phyloP scores from a whole-genome alignment of 192 early-diverging fungal genomes.

The Helicostylum pulchrum region DNA sequence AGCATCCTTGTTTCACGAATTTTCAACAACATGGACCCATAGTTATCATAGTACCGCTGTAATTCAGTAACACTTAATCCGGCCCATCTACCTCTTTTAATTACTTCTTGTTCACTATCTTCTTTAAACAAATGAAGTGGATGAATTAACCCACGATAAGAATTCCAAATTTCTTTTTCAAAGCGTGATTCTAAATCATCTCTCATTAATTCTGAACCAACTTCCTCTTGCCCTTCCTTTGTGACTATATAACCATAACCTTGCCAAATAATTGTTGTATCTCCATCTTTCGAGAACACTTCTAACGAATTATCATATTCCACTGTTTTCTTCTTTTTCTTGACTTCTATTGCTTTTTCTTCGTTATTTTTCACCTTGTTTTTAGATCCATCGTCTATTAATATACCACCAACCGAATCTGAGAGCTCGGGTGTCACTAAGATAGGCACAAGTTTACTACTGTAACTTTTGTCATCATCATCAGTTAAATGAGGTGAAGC shows the following conservation, averaged over 20 bases:
- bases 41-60: slow-evolving; percentile 20
- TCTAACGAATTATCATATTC: slow-evolving; percentile 28
- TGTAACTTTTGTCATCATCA: neutral
- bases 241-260: slow-evolving; percentile 22
- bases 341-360: neutral
- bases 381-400: neutral
- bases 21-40: slow-evolving; percentile 31
- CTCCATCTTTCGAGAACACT: neutral
- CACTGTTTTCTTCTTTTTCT: slow-evolving; percentile 4
- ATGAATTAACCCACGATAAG: slow-evolving; percentile 25
- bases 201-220: neutral
- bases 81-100: neutral
- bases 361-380: neutral
- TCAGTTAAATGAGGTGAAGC: slow-evolving; percentile 20
- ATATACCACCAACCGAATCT: slow-evolving; percentile 10
- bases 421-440: slow-evolving; percentile 21
- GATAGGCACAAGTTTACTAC: slow-evolving; percentile 19
- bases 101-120: neutral
- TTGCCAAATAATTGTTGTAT: slow-evolving; percentile 21
- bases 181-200: neutral
- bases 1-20: slow-evolving; percentile 15
- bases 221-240: neutral
- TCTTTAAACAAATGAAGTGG: slow-evolving; percentile 21
- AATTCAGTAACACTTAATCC: slow-evolving; percentile 19
- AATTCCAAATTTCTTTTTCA: slow-evolving; percentile 16